Conservation (phyloP, 805 yeast species). For the Myxozyma vanderwaltii region DNA sequence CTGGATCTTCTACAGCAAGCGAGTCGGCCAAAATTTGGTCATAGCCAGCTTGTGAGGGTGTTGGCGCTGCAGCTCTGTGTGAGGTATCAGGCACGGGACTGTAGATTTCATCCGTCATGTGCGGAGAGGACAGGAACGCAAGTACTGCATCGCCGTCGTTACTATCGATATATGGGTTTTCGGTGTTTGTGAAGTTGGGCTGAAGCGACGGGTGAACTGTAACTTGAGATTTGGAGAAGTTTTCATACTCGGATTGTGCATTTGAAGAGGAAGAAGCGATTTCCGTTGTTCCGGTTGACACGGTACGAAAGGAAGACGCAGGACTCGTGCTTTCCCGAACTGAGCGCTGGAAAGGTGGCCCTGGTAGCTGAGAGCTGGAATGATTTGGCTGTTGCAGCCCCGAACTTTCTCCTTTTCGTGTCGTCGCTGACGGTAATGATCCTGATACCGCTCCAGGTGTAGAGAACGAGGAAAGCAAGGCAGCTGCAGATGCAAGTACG, state of each 20-base stretch:
- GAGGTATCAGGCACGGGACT: conserved; percentile 11
- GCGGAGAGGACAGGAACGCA: conserved; percentile 19
- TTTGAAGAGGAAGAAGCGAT: neutral
- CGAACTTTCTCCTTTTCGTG: conserved; percentile 1
- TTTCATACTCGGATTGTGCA: neutral
- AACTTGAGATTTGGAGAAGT: neutral
- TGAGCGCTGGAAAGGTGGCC: neutral
- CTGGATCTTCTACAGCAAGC: conserved; percentile 24
- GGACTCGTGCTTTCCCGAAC: neutral
- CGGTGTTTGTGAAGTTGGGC: neutral
- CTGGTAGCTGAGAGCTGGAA: neutral
- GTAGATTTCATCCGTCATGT: conserved; percentile 18
- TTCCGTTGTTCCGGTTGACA: neutral
- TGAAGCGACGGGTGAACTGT: neutral
- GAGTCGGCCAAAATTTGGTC: conserved; percentile 19
- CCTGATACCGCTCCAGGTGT: conserved; percentile 11
- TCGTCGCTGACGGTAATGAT: conserved; percentile 5
- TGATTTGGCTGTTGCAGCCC: neutral
- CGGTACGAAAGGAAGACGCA: conserved; percentile 2
- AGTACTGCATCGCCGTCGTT: conserved; percentile 29
- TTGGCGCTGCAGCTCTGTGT: conserved; percentile 12
- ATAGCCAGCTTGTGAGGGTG: conserved; percentile 13
- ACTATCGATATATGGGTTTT: neutral
- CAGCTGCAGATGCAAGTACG: conserved; percentile 11
- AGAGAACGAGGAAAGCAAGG: conserved; percentile 17